Percentiles rank a stretch among this genome's conserved stretches.
Conservation (phyloP, 2,329 filamentous ascomycete species). For the Aspergillus sp. region DNA sequence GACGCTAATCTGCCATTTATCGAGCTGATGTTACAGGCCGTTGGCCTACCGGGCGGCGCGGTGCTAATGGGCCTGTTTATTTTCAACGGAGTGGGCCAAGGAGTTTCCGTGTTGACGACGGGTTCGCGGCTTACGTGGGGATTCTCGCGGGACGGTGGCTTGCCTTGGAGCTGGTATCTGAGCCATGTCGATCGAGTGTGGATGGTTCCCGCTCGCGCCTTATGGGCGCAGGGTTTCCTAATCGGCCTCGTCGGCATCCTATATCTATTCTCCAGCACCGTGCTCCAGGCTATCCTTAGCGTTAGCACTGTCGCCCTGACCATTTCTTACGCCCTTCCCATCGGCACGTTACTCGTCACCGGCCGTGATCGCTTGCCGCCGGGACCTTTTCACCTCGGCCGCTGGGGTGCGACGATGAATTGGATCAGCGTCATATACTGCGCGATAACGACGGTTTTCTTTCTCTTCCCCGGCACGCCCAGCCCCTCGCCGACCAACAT, state of each 20-base stretch:
- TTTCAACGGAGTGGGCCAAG: conserved; percentile 48
- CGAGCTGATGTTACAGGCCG: conserved; percentile 35
- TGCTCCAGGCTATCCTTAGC: conserved; percentile 45
- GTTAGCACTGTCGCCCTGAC: conserved; percentile 50
- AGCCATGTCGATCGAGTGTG: conserved; percentile 38
- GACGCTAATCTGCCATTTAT: conserved; percentile 41
- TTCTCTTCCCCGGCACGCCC: conserved; percentile 44
- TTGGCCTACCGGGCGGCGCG: conserved; percentile 35
- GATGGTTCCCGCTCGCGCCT: conserved; percentile 44
- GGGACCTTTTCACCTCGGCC: conserved; percentile 37
- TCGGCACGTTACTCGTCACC: conserved; percentile 38
- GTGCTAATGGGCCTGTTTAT: conserved; percentile 47
- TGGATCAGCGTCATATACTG: conserved; percentile 45
- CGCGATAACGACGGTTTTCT: conserved; percentile 44
- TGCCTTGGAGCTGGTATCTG: conserved; percentile 40
- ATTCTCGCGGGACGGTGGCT: conserved; percentile 45
- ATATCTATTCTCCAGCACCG: conserved; percentile 46
- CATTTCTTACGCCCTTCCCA: conserved; percentile 45
- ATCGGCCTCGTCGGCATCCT: conserved; percentile 45
- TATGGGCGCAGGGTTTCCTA: conserved; percentile 43
- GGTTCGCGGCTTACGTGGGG: conserved; percentile 46
- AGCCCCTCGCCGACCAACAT: conserved; percentile 41
- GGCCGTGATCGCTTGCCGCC: conserved; percentile 47
- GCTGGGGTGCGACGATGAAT: conserved; percentile 34
- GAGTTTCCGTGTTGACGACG: conserved; percentile 43